Evolutionary conservation across 371 early-diverging fungal species (phyloP).

Genomic region (Actinomortierella ambigua): DNA sequence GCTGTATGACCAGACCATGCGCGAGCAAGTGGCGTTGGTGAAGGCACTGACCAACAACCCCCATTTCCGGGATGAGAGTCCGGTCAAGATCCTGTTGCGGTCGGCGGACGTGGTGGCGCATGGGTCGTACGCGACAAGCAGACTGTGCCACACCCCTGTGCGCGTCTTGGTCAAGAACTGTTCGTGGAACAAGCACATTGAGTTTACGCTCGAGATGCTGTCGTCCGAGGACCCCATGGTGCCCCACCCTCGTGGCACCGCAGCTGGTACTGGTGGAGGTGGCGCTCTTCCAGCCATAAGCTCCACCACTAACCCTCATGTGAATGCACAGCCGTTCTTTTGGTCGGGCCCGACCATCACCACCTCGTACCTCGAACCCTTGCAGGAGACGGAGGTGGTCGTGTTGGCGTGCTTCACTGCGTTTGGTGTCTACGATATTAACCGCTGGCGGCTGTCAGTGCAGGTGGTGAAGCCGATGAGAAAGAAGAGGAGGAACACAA

Average conservation of each 20-base stretch:
- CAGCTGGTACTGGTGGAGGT: background rate
- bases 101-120: constrained; percentile 50
- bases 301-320: constrained; percentile 35
- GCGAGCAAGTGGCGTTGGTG: constrained; percentile 67
- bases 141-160: constrained; percentile 59
- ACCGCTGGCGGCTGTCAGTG: constrained; percentile 70
- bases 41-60: constrained; percentile 63
- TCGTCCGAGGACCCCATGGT: constrained; percentile 51
- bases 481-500: constrained; percentile 10
- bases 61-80: constrained; percentile 68
- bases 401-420: constrained; percentile 61
- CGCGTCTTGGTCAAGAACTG: constrained; percentile 59
- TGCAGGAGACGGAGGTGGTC: constrained; percentile 51
- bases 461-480: constrained; percentile 41
- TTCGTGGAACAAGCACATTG: constrained; percentile 65
- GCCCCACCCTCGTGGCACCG: constrained; percentile 8
- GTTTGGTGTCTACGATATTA: constrained; percentile 74
- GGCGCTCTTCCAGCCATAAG: background rate
- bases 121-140: constrained; percentile 51
- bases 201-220: constrained; percentile 59
- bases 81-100: constrained; percentile 62
- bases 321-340: constrained; percentile 54
- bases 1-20: constrained; percentile 70
- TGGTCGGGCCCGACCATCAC: constrained; percentile 68
- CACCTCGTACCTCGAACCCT: constrained; percentile 58